Conservation (phyloP, 148 eudicot genomes). For the Rhododendron williamsianum region DNA sequence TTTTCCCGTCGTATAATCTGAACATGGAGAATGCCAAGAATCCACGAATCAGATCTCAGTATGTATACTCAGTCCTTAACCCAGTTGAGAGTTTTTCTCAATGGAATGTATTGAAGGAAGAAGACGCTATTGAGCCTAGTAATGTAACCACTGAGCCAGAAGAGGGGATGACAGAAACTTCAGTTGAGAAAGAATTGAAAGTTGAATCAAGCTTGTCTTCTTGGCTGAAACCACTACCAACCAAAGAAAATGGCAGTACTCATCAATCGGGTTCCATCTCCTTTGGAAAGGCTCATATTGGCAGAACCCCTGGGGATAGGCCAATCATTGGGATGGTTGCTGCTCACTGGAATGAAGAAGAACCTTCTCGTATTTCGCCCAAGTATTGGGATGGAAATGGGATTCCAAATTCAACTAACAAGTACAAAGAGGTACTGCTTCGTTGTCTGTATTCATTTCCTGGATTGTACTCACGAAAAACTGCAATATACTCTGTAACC, state of each 20-base stretch:
- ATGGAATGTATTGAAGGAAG: slow-evolving; percentile 30
- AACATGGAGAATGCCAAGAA: slow-evolving; percentile 33
- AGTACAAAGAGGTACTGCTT: slow-evolving; percentile 82
- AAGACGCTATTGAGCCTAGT: slow-evolving; percentile 19
- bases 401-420: slow-evolving; percentile 87
- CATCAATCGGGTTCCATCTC: slow-evolving; percentile 13
- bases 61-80: slow-evolving; percentile 53
- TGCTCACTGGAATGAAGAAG: slow-evolving; percentile 66
- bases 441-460: background rate
- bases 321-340: slow-evolving; percentile 82
- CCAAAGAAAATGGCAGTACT: slow-evolving; percentile 20
- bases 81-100: slow-evolving; percentile 39
- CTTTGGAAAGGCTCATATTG: slow-evolving; percentile 27
- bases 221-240: slow-evolving; percentile 47
- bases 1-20: slow-evolving; percentile 49
- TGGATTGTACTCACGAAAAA: background rate
- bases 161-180: slow-evolving; percentile 13
- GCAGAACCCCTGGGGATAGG: slow-evolving; percentile 52
- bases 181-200: slow-evolving; percentile 28
- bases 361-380: slow-evolving; percentile 42
- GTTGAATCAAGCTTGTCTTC: slow-evolving; percentile 55
- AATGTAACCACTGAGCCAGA: slow-evolving; percentile 21
- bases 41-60: slow-evolving; percentile 74
- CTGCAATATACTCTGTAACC: background rate
- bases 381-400: slow-evolving; percentile 93